These are phyloP conservation scores for Scutellaria baicalensis DNA, from an alignment of 257 asterid genomes.

Conservation along the genomic window DNA sequence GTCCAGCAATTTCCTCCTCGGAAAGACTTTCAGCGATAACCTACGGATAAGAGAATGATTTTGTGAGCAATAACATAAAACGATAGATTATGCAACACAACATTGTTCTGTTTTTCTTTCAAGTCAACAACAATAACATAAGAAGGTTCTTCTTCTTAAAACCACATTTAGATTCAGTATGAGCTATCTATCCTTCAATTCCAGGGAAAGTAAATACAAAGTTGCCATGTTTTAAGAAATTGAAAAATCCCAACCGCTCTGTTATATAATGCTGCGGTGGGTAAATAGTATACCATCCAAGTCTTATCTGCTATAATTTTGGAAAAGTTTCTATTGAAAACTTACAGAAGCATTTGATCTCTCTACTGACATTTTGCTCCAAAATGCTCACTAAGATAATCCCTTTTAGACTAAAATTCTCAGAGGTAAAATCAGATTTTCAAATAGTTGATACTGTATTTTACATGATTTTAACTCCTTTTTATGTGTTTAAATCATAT, in stretches of 20 bases:
- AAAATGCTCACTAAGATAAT: not conserved
- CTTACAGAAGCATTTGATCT: too few species aligned
- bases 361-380: not conserved
- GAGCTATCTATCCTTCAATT: not conserved
- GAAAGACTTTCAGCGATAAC: slow-evolving; percentile 74
- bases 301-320: not conserved
- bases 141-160: not conserved
- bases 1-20: slow-evolving; percentile 77
- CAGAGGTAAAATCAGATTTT: not conserved
- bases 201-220: not conserved
- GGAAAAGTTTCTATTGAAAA: too few species aligned
- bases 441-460: not conserved
- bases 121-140: not conserved
- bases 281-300: not conserved
- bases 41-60: slow-evolving; percentile 20
- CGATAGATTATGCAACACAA: not conserved
- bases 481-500: not conserved
- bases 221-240: not conserved
- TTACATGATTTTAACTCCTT: not conserved
- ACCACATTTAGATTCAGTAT: not conserved
- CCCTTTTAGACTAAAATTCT: not conserved
- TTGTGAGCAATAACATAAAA: not conserved
- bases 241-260: not conserved
- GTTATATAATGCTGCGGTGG: not conserved
- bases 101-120: not conserved